Conservation (phyloP, 1,284 basidiomycete genomes). For the Hemileia vastatrix region DNA sequence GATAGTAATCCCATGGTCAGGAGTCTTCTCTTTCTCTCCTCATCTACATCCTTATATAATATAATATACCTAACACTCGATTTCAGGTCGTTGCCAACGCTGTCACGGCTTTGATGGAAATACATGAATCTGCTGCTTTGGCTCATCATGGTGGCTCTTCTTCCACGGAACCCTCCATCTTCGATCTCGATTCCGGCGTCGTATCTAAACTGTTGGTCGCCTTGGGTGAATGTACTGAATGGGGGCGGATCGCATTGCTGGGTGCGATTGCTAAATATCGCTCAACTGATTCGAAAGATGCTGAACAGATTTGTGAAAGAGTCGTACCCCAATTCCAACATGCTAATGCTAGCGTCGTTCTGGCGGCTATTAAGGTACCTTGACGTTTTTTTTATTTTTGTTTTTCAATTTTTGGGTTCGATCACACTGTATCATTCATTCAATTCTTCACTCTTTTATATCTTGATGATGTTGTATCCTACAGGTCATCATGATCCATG, state of each 20-base stretch:
- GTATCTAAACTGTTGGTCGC: constrained; percentile 76
- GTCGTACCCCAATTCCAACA: constrained; percentile 84
- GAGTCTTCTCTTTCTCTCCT: neutral
- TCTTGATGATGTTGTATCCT: too few relatives aligned
- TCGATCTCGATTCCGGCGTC: constrained; percentile 69
- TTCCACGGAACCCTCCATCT: constrained; percentile 69
- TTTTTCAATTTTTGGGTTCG: neutral
- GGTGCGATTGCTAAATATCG: constrained; percentile 9
- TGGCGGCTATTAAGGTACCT: constrained; percentile 82
- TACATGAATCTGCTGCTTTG: constrained; percentile 43
- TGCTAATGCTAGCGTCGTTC: constrained; percentile 82
- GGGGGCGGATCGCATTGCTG: constrained; percentile 40
- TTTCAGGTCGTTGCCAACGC: constrained; percentile 67
- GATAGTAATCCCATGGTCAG: constrained; percentile 83
- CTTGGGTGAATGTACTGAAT: constrained; percentile 87
- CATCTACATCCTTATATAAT: neutral
- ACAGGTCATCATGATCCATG: constrained; percentile 96
- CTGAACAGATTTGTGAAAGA: constrained; percentile 85
- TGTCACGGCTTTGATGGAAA: constrained; percentile 83
- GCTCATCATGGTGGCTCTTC: too few relatives aligned
- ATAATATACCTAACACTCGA: neutral
- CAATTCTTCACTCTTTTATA: neutral
- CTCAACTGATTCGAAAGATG: constrained; percentile 75
- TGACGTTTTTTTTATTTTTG: constrained; percentile 8
- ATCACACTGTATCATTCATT: neutral